Evolutionary conservation across 2,329 filamentous ascomycete species (phyloP), one percentile per base, ranked within the genome.

Genomic region (Beauveria varroae): DNA sequence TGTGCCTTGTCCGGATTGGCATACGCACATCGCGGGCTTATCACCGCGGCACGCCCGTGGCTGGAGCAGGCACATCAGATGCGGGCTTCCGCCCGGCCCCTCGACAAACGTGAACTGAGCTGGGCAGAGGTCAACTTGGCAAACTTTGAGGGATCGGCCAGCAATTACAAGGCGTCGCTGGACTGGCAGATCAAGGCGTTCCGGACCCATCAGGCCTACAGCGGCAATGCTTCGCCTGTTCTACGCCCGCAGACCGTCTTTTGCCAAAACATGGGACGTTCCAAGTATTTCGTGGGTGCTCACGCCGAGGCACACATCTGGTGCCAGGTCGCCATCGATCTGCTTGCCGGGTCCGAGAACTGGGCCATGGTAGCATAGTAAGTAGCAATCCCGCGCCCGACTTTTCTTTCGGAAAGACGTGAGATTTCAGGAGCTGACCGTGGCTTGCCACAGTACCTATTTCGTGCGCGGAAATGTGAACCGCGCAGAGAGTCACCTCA

Each of bases 361-460:
- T 57, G 54, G 54, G 54, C 41, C 28, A 57, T 34, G 41, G 18
- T 46, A 26, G 54, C 54, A 34, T 57, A 37, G 54, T 57, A 28
- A 57, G 54, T 57, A 22, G 14, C 14, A 9, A 44, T 43, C 2
- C n/a, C 12, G 7, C n/a, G 3, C 14, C 14, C n/a, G 2, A n/a
- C 30, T 6, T 6, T 37, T 16, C 5, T 16, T 37, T 37, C 0
- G 34, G 0, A 37, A 37, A 14, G 34, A 37, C 4, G 34, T 37
- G 34, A 37, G 34, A 5, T 1, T 37, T 37, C 12, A 37, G 5
- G 14, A 14, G 34, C 34, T 37, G 12, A 37, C 34, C 34, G 34
- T 2, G 34, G 34, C 2, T 37, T 12, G 5, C 12, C 34, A 37
- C n/a, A 57, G 55, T 44, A 40, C 26, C 8, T 40, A 57, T 18